Conservation (phyloP, 2,329 filamentous ascomycete species). For the Sarocladium oryzae region DNA sequence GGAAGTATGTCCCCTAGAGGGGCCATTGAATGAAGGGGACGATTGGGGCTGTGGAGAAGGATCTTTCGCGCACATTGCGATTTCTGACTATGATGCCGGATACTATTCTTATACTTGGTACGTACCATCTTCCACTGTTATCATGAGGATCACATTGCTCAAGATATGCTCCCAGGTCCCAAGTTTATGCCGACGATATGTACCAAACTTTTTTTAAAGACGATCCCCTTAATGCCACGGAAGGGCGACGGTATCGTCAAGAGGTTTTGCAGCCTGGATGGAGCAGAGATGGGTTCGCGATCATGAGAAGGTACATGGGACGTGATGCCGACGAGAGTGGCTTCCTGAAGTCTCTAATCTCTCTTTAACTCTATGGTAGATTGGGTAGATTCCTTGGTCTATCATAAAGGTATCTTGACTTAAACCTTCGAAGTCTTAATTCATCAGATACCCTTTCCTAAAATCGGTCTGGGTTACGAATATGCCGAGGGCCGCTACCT, state of each 20-base stretch:
- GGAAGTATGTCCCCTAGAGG: background rate
- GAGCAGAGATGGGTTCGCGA: background rate
- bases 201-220: background rate
- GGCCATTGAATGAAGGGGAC: background rate
- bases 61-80: background rate
- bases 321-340: background rate
- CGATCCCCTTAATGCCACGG: background rate
- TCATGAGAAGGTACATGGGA: background rate
- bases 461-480: no score
- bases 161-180: background rate
- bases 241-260: background rate
- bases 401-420: no score
- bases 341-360: background rate
- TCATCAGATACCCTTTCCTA: no score
- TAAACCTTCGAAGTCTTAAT: no score
- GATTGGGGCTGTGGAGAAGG: background rate
- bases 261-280: background rate
- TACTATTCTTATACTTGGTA: background rate
- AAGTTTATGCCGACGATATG: background rate
- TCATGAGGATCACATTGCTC: background rate
- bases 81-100: background rate
- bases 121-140: background rate
- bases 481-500: no score
- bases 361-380: background rate
- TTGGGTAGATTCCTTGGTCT: no score